Evolutionary conservation across 2,329 filamentous ascomycete species (phyloP).

Genomic region (Pseudocercospora macadamiae): DNA sequence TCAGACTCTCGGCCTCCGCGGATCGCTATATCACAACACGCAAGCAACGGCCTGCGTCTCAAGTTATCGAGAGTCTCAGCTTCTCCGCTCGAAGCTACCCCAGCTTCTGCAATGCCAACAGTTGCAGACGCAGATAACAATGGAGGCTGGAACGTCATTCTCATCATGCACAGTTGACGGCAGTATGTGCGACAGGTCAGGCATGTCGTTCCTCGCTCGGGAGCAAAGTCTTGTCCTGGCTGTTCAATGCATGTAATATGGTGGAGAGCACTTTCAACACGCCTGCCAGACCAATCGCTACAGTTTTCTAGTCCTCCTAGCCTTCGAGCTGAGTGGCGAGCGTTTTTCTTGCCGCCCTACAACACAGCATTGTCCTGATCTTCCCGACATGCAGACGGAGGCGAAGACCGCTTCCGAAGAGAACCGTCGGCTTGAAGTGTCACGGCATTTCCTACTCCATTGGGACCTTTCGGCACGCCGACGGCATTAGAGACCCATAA

Average conservation of each 20-base stretch:
- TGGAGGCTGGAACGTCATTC: neutral
- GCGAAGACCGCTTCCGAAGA: too few species aligned
- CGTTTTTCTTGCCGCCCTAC: too few species aligned
- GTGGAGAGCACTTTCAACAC: neutral
- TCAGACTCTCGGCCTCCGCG: neutral
- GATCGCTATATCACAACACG: neutral
- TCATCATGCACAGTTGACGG: neutral
- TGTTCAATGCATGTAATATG: neutral
- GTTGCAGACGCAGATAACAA: neutral
- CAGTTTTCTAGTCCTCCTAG: too few species aligned
- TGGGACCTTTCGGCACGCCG: too few species aligned
- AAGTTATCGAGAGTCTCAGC: neutral
- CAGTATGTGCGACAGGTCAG: neutral
- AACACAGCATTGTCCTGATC: too few species aligned
- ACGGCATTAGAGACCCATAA: too few species aligned
- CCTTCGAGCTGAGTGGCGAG: too few species aligned
- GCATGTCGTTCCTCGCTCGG: neutral
- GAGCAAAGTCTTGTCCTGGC: neutral
- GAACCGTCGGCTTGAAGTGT: too few species aligned
- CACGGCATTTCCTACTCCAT: too few species aligned
- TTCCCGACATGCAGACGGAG: too few species aligned
- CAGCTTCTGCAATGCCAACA: neutral
- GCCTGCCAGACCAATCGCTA: neutral
- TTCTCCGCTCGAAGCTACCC: neutral
- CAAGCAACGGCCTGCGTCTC: neutral